Conservation (phyloP, 345 rosid species). For the Passiflora organensis region DNA sequence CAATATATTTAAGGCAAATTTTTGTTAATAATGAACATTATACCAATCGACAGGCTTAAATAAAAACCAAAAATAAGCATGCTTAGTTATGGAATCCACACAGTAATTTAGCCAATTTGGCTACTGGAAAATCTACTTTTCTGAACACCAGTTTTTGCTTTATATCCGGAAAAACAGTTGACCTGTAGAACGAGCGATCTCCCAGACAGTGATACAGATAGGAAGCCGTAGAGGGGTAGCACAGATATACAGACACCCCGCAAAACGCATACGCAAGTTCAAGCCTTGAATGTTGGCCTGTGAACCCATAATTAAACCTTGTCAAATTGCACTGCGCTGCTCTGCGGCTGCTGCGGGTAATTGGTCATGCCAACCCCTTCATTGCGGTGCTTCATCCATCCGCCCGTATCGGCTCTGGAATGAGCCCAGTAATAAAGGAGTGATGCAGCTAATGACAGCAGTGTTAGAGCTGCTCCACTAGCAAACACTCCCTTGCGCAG, state of each 20-base stretch:
- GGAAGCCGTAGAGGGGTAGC: too few species aligned
- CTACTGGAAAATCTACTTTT: neutral
- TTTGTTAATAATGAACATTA: too few species aligned
- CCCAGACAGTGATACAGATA: too few species aligned
- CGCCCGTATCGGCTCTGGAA: constrained; percentile 86
- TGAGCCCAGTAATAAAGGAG: constrained; percentile 78
- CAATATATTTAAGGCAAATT: too few species aligned
- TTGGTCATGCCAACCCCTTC: constrained; percentile 66
- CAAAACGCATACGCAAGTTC: neutral
- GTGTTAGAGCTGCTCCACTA: constrained; percentile 82
- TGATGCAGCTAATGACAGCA: constrained; percentile 59
- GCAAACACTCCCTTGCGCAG: constrained; percentile 94
- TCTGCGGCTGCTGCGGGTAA: constrained; percentile 41
- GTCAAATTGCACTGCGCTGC: constrained; percentile 39
- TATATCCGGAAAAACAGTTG: neutral
- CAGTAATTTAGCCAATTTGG: too few species aligned
- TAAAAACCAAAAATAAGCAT: too few species aligned
- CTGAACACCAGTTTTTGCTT: neutral
- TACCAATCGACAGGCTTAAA: too few species aligned
- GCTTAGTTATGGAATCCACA: too few species aligned
- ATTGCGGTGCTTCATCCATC: constrained; percentile 84
- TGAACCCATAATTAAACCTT: constrained; percentile 32
- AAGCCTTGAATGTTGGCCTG: constrained; percentile 7
- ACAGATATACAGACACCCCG: too few species aligned
- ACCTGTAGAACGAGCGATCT: too few species aligned